Base-by-base conservation (phyloP, 31 red algal species). In the Endocladia muricata region DNA sequence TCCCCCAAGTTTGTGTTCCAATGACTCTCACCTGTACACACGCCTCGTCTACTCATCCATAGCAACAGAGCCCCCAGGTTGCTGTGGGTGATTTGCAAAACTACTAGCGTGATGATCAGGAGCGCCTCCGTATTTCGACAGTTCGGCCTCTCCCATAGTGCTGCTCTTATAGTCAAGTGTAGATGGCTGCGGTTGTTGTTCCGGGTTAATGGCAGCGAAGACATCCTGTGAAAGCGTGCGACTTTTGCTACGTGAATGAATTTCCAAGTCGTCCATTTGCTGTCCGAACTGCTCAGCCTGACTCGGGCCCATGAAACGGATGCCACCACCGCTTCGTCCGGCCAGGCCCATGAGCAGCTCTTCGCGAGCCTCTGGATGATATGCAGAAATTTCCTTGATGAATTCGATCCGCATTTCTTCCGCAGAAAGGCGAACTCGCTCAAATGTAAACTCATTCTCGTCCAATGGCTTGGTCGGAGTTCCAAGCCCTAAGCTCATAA, bases 401-500 rank as follows among this genome's bases (percentile, higher is more conserved):
- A 98, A 88, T 43, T 92, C 82, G 8, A 42, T 17, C 30, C 95
- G 73, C 41, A 98, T 90, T 44, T 86, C 78, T 6, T 84, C 85
- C 39, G 62, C 85, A 55, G 77, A 68, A 29, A 82, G 35, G 4
- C 70, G 75, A 29, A 78, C 63, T 55, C 90, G 74, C 55, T 98
- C 95, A 80, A 98, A 98, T 28, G 57, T 69, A 91, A 98, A 98
- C 37, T 94, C 90, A 22, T 77, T 64, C 17, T 86, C 77, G 5
- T 76, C 88, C 41, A 91, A 44, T 28, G 73, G 43, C 23, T 83
- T 42, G 17, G 90, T 82, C 33, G 73, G 48, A 36, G 71, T 84
- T 4, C 88, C 91, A 26, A 64, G 76, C 22, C 88, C 93, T 3
- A 87, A 68, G 41, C 38, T 59, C 38, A 73, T 42, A 23, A 73